phyloP scores from a whole-genome alignment of 2,329 filamentous ascomycete genomes.

The Xylariaceae sp. region DNA sequence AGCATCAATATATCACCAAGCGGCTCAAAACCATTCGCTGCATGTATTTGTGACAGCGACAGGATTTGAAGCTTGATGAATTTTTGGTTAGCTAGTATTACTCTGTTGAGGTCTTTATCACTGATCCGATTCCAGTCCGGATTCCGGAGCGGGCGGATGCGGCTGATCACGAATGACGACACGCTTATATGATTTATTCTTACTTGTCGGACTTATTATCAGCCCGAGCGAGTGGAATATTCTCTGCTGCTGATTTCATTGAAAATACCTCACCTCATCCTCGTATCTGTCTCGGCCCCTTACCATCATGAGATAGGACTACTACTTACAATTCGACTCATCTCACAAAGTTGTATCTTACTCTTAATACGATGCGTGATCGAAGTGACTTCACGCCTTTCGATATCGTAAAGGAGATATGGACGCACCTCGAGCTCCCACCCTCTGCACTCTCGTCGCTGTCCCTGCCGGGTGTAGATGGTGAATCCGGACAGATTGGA shows the following conservation, averaged over 20 bases:
- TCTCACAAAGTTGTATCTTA: no score
- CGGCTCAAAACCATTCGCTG: not conserved
- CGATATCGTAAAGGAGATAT: constrained; percentile 20
- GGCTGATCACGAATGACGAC: constrained; percentile 2
- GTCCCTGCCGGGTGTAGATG: constrained; percentile 8
- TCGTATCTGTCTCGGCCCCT: no score
- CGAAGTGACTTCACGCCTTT: constrained; percentile 7
- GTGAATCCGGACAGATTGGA: constrained; percentile 20
- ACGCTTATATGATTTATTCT: no score
- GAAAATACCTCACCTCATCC: no score
- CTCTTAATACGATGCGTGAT: constrained; percentile 1
- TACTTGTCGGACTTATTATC: no score
- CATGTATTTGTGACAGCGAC: not conserved
- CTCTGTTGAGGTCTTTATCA: not conserved
- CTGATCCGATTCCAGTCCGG: constrained; percentile 2
- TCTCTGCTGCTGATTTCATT: no score
- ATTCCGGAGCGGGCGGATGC: constrained; percentile 7
- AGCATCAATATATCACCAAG: not conserved
- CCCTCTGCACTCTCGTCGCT: constrained; percentile 14
- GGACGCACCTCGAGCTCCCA: constrained; percentile 18
- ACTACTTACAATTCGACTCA: no score
- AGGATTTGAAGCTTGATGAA: not conserved
- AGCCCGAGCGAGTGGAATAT: no score
- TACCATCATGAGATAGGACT: no score
- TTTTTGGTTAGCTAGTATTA: not conserved